Evolutionary conservation across 768 basidiomycete genomes (phyloP), one percentile per base, ranked within the genome.

Genomic region (Suillus brevipes): DNA sequence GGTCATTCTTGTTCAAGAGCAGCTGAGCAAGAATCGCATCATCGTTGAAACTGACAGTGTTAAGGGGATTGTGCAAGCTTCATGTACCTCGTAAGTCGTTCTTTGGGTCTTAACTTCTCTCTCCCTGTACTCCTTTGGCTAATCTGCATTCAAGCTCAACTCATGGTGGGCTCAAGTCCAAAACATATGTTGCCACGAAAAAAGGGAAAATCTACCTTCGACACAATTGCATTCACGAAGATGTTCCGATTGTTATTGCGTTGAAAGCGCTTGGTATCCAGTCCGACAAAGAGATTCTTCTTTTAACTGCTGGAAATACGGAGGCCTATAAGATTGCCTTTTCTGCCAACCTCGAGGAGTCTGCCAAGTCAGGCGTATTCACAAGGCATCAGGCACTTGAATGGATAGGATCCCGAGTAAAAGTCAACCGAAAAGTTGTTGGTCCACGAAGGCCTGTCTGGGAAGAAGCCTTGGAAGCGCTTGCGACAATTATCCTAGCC

Each of bases 1-100:
- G 79, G 97, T 99, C 71, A 99, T 99, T 69, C 82, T 99, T 67
- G 97, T 99, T 8, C 97, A 99, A 77, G 97, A 99, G 75, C 97
- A 99, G 79, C 79, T 99, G 73, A 96, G 94, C 84, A 99, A 99
- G 84, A 99, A 99, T 77, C 87, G 97, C 49, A 99, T 99, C 74
- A 98, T 99, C 69, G 97, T 99, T 66, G 97, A 99, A 81, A 92
- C 90, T 7, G 97, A 99, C 77, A 78, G 84, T 25, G 88, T 88
- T 49, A 98, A 99, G 77, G 93, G 92, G 6, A 81, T 90, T 45
- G 95, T 97, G 0, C 94, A 94, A 75, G 95, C 97, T 3, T 95
- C 94, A 5, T 97, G 96, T 78, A 98, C 96, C 59, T 97, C 95
- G 93, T 96, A 72, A 74, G 94, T 83, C 43, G 31, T 62, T 20